Conservation (phyloP, 1,284 basidiomycete genomes). For the Leucoagaricus sp. region DNA sequence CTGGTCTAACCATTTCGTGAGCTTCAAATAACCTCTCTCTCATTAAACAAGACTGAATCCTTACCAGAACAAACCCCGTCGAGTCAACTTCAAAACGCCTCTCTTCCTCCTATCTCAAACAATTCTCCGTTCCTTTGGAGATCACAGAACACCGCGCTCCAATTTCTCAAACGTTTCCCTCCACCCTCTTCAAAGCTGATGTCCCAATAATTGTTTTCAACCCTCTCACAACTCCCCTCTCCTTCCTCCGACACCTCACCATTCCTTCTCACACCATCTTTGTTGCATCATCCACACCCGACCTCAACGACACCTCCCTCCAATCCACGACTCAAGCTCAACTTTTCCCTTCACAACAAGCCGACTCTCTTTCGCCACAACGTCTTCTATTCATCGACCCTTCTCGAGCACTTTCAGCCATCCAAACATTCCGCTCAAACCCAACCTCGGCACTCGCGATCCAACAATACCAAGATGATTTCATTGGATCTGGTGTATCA, state of each 20-base stretch:
- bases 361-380: slow-evolving; percentile 14
- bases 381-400: slow-evolving; percentile 55
- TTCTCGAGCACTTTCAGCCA: slow-evolving; percentile 52
- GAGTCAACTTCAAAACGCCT: slow-evolving; percentile 26
- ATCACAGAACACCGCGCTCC: slow-evolving; percentile 45
- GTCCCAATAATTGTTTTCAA: slow-evolving; percentile 61
- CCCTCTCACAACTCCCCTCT: slow-evolving; percentile 50
- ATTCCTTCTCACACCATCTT: slow-evolving; percentile 53
- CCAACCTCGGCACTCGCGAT: slow-evolving; percentile 49
- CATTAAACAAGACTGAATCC: slow-evolving; percentile 7
- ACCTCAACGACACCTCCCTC: slow-evolving; percentile 19
- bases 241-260: slow-evolving; percentile 27
- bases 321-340: slow-evolving; percentile 18
- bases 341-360: slow-evolving; percentile 3
- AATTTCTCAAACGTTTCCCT: slow-evolving; percentile 20
- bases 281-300: slow-evolving; percentile 40
- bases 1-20: slow-evolving; percentile 41
- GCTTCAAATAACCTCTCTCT: slow-evolving; percentile 19
- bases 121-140: slow-evolving; percentile 49
- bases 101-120: slow-evolving; percentile 54
- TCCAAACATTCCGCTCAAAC: slow-evolving; percentile 46
- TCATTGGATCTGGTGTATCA: slow-evolving; percentile 56
- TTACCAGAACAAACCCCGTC: slow-evolving; percentile 18
- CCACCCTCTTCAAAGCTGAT: slow-evolving; percentile 49
- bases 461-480: slow-evolving; percentile 65